Evolutionary conservation across 257 asterid genomes (phyloP), one percentile per base, ranked within the genome.

Genomic region (Striga asiatica): DNA sequence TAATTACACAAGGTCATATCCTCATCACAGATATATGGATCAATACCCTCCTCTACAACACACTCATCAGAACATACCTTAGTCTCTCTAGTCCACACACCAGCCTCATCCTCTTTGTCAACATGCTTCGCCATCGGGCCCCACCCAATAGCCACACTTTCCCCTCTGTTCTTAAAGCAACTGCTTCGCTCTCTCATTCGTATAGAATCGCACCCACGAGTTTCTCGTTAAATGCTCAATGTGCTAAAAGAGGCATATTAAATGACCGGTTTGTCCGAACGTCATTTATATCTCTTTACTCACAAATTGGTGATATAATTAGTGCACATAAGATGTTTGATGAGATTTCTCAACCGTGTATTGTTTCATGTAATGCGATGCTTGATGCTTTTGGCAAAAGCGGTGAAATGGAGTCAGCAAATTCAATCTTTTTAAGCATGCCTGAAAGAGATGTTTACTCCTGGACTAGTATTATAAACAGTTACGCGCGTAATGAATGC

Each of bases 381-480:
- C 78, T 89, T 56, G 89, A 78, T 69, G 87, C 84, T 18, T 80
- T 74, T 53, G 85, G 68, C 60, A 80, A 74, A 71, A 72, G 74
- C 70, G 87, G 93, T 45, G 73, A 75, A 49, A 75, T 87, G 84
- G 76, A 34, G 24, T 71, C 65, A 20, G 94, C 88, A 6, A 32
- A 72, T 34, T 61, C 72, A 14, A 51, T 74, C 73, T 91, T 87
- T 67, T 66, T 32, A 6, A 41, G 31, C 3, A 87, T 87, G 94
- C 66, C 69, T 6, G 50, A 41, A 37, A 77, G 78, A 61, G 95
- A 87, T 74, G 83, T 80, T 9, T 81, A 70, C 68, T 78, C 96
- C 0, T 91, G 98, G 98, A 91, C 98, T 18, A 82, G 88, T 66
- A 52, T 91, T 58, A 80, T 91, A 55, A 74, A 58, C 54, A 95